Evolutionary conservation across 306 rosid genomes (phyloP).

Genomic region (Quercus dentata): DNA sequence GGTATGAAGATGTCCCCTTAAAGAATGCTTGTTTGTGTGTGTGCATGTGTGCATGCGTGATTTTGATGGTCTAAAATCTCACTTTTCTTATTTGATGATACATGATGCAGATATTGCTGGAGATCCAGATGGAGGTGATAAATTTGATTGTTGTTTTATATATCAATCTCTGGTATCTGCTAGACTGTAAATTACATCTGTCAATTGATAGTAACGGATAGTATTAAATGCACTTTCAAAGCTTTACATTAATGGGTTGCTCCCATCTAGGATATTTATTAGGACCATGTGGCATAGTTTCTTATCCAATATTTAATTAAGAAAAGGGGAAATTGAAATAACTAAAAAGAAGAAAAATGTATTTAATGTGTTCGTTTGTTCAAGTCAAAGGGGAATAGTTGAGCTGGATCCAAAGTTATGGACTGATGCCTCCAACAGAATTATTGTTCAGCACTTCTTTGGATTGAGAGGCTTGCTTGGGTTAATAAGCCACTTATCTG

Average conservation of each 20-base stretch:
- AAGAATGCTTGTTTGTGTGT: slow-evolving; percentile 3
- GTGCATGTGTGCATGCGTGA: not conserved
- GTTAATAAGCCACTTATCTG: not conserved
- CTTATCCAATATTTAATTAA: not conserved
- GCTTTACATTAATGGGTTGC: not conserved
- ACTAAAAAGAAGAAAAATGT: no score
- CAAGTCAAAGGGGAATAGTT: no score
- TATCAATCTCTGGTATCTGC: not conserved
- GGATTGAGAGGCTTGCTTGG: no score
- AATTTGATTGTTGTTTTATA: slow-evolving; percentile 7
- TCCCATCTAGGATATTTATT: not conserved
- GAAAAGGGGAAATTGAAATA: no score
- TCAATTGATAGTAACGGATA: slow-evolving; percentile 15
- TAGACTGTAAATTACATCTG: not conserved
- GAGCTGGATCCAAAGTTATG: no score
- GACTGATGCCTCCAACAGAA: no score
- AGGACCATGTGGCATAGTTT: not conserved
- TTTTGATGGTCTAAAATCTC: slow-evolving; percentile 24
- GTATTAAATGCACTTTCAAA: slow-evolving; percentile 4
- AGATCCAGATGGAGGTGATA: slow-evolving; percentile 87
- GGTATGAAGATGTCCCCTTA: slow-evolving; percentile 38
- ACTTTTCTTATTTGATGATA: slow-evolving; percentile 20
- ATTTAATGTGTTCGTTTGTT: no score
- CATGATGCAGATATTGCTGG: slow-evolving; percentile 52
- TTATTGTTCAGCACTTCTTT: no score